Evolutionary conservation across 1,284 basidiomycete genomes (phyloP).

Genomic region (Ganoderma boninense): DNA sequence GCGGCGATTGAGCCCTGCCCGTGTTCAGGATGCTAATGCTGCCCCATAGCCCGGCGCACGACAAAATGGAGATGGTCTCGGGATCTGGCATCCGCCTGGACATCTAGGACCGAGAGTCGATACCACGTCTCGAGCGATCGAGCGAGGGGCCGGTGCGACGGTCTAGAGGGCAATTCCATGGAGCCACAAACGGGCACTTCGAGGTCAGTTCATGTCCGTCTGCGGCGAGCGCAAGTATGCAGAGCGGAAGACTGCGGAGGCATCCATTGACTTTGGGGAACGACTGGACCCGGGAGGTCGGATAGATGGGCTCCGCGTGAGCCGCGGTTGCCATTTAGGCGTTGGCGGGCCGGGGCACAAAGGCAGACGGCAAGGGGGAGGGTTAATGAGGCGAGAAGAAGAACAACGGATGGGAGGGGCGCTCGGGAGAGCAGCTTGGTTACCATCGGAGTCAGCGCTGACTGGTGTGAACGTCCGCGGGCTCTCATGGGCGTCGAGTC

Average conservation of each 20-base stretch:
- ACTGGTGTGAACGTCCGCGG: conserved; percentile 1
- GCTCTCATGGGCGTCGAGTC: conserved; percentile 3
- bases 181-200: conserved; percentile 2
- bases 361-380: not conserved
- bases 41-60: not conserved
- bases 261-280: conserved; percentile 4
- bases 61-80: not conserved
- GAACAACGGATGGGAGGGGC: not conserved
- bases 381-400: conserved; percentile 3
- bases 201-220: conserved; percentile 14
- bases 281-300: conserved; percentile 1
- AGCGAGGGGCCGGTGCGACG: conserved; percentile 3
- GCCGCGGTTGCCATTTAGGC: conserved; percentile 11
- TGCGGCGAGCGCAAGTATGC: not conserved
- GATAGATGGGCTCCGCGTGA: not conserved
- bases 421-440: conserved; percentile 4
- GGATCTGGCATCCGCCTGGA: not conserved
- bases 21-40: not conserved
- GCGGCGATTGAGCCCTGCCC: conserved; percentile 1
- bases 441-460: conserved; percentile 3
- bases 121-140: conserved; percentile 1
- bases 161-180: not conserved
- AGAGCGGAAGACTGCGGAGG: not conserved
- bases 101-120: not conserved
- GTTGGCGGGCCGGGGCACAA: conserved; percentile 8